Evolutionary conservation across 768 basidiomycete species (phyloP).

Genomic region (Suillus discolor): DNA sequence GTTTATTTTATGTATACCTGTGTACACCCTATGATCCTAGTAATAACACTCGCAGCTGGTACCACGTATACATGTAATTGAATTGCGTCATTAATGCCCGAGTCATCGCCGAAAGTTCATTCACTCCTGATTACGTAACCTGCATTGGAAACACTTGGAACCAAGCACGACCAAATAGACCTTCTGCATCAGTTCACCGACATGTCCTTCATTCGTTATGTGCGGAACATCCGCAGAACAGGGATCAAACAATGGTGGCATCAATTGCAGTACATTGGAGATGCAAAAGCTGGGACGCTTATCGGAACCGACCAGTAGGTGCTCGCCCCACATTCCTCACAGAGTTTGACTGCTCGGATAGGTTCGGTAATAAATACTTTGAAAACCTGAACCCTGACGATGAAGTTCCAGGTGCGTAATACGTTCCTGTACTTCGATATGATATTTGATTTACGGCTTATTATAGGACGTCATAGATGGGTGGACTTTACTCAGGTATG

Average conservation of each 20-base stretch:
- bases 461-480: constrained; percentile 91
- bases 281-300: constrained; percentile 83
- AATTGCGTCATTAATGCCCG: no score
- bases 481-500: constrained; percentile 88
- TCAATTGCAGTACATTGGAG: constrained; percentile 91
- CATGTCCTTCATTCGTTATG: constrained; percentile 76
- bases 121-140: neutral
- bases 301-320: constrained; percentile 85
- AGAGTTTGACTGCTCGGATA: constrained; percentile 31
- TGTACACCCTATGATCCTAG: neutral
- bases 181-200: constrained; percentile 8
- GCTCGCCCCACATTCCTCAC: constrained; percentile 3
- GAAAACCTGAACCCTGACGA: constrained; percentile 89
- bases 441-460: constrained; percentile 1
- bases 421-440: neutral
- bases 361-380: constrained; percentile 93
- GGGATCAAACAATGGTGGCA: constrained; percentile 89
- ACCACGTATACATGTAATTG: no score
- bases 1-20: neutral
- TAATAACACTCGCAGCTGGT: no score
- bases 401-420: constrained; percentile 78
- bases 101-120: no score
- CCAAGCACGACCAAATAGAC: constrained; percentile 28
- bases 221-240: constrained; percentile 73
- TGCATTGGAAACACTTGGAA: constrained; percentile 1